phyloP scores from a whole-genome alignment of 1,139 yeast genomes.

The Suhomyces taliae region DNA sequence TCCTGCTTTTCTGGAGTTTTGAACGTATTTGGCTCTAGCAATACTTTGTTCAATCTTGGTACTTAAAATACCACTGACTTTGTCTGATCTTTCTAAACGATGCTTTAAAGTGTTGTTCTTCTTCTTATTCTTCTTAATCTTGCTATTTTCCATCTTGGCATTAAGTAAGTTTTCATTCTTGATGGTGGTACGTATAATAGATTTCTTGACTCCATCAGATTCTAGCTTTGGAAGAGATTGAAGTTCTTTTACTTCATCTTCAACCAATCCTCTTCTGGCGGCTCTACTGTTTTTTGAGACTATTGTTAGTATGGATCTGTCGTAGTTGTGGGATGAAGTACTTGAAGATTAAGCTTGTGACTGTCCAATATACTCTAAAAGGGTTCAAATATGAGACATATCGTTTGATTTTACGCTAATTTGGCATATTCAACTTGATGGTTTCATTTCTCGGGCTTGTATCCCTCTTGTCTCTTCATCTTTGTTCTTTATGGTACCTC shows the following conservation, averaged over 20 bases:
- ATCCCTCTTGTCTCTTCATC: no score
- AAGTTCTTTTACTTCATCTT: conserved; percentile 43
- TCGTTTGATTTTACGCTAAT: no score
- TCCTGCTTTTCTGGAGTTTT: conserved; percentile 61
- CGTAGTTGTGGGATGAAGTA: no score
- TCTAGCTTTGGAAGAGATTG: conserved; percentile 56
- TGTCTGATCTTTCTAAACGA: conserved; percentile 49
- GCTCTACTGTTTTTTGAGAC: conserved; percentile 75
- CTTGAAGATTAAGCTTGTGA: no score
- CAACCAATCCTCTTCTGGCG: conserved; percentile 62
- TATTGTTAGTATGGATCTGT: conserved; percentile 21
- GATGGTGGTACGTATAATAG: conserved; percentile 67
- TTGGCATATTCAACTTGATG: no score
- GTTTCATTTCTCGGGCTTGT: no score
- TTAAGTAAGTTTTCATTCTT: conserved; percentile 63
- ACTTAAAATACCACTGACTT: conserved; percentile 55
- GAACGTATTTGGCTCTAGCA: conserved; percentile 61
- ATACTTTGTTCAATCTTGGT: conserved; percentile 66
- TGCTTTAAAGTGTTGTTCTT: conserved; percentile 37
- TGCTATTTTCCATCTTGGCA: conserved; percentile 52
- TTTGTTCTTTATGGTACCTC: neutral
- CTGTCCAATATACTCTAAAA: no score
- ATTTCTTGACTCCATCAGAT: conserved; percentile 57
- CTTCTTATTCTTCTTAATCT: conserved; percentile 36
- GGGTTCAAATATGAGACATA: no score